Conservation (phyloP, 768 basidiomycete species). For the Pulveroboletus sp. region DNA sequence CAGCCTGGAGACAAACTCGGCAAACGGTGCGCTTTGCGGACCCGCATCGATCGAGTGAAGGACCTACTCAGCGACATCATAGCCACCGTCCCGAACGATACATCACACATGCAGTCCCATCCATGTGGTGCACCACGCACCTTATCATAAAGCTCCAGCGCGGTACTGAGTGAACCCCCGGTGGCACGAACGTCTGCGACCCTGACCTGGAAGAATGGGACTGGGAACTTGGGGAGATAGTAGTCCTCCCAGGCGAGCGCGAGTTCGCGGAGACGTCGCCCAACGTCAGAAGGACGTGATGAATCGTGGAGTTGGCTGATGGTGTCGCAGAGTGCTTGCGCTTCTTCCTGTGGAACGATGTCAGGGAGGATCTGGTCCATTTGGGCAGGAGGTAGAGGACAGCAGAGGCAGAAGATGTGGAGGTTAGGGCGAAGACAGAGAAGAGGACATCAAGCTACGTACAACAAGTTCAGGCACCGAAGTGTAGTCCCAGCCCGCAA, state of each 20-base stretch:
- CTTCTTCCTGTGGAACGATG: conserved; percentile 21
- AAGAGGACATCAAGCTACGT: conserved; percentile 7
- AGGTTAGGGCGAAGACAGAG: neutral
- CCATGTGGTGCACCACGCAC: conserved; percentile 8
- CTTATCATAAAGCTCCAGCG: conserved; percentile 28
- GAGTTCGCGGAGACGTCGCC: conserved; percentile 23
- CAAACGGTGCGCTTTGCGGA: conserved; percentile 17
- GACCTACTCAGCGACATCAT: conserved; percentile 12
- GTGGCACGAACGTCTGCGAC: conserved; percentile 30
- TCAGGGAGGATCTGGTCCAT: conserved; percentile 18
- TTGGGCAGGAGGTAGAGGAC: too few relatives aligned
- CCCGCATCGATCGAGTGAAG: conserved; percentile 17
- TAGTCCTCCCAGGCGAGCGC: conserved; percentile 31
- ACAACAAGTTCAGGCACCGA: conserved; percentile 25
- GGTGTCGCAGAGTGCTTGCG: conserved; percentile 16
- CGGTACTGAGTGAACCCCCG: conserved; percentile 29
- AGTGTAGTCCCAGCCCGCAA: conserved; percentile 28
- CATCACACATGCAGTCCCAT: neutral
- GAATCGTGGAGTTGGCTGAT: conserved; percentile 15
- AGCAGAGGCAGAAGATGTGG: neutral
- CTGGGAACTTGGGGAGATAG: conserved; percentile 27
- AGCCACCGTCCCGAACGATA: neutral
- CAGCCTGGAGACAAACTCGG: conserved; percentile 23
- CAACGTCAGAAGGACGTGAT: conserved; percentile 11
- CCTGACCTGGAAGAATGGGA: conserved; percentile 30